Conservation (phyloP, 352 stramenopile species). For the Plasmopara muralis region DNA sequence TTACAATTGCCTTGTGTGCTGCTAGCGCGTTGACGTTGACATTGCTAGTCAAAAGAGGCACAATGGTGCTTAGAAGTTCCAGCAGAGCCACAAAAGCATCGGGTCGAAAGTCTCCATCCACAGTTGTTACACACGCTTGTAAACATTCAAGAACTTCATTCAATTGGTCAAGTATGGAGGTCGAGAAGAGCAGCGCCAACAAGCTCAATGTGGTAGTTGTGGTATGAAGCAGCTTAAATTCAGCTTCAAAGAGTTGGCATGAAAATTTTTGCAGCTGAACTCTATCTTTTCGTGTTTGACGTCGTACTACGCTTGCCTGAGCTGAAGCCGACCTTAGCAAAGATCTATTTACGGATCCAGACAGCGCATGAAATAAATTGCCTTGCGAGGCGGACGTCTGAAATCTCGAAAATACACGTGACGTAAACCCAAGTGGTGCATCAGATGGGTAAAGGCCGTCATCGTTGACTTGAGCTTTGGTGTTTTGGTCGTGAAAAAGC, state of each 20-base stretch:
- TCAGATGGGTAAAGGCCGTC: slow-evolving; percentile 13
- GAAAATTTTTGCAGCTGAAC: no score
- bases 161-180: slow-evolving; percentile 14
- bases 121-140: slow-evolving; percentile 46
- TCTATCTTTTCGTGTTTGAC: no score
- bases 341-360: slow-evolving; percentile 15
- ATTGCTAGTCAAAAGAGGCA: no score
- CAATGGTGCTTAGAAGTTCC: slow-evolving; percentile 15
- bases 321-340: no score
- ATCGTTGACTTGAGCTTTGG: slow-evolving; percentile 3
- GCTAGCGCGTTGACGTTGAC: no score
- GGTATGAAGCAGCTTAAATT: no score
- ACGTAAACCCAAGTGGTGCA: slow-evolving; percentile 44
- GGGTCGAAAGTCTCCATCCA: slow-evolving; percentile 52
- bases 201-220: no score
- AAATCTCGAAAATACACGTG: slow-evolving; percentile 68
- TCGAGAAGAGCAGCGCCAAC: no score
- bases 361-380: slow-evolving; percentile 54
- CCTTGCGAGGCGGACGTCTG: slow-evolving; percentile 42
- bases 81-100: slow-evolving; percentile 60
- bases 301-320: no score
- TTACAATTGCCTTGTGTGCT: no score
- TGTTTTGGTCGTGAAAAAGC: slow-evolving; percentile 15
- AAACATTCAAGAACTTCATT: slow-evolving; percentile 32
- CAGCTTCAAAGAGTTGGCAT: no score